Conservation (phyloP, 2,329 filamentous ascomycete species). For the Aspergillus sp. region DNA sequence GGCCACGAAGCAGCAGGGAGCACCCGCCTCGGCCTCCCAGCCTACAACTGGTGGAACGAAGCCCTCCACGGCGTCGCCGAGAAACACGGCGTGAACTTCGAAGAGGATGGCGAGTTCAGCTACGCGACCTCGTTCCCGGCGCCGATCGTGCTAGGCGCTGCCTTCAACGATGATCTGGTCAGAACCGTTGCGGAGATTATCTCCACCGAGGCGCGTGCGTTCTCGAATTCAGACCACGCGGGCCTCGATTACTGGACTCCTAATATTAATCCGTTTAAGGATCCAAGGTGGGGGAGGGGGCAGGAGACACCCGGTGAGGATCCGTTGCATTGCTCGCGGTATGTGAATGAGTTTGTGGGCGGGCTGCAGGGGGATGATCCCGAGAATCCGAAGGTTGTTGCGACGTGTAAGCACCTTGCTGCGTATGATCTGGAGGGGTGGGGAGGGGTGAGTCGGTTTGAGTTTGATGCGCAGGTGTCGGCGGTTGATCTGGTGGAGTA, state of each 20-base stretch:
- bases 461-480: not conserved
- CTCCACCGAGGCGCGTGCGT: not conserved
- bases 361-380: not conserved
- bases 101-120: not conserved
- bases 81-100: not conserved
- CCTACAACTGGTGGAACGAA: constrained; percentile 4
- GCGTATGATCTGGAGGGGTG: not conserved
- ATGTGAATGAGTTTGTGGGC: not conserved
- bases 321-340: not conserved
- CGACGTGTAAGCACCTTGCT: not conserved
- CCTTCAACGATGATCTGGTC: not conserved
- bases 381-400: not conserved
- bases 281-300: not conserved
- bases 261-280: not conserved
- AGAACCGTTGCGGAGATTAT: not conserved
- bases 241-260: not conserved
- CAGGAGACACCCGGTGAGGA: not conserved
- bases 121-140: not conserved
- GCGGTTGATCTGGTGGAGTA: not conserved
- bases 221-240: not conserved
- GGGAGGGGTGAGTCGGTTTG: not conserved
- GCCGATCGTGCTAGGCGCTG: not conserved
- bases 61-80: not conserved
- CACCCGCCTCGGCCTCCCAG: not conserved
- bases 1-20: not conserved